Evolutionary conservation across 1,139 yeast genomes (phyloP), one percentile per base, ranked within the genome.

Genomic region (Yamadazyma blattariae): DNA sequence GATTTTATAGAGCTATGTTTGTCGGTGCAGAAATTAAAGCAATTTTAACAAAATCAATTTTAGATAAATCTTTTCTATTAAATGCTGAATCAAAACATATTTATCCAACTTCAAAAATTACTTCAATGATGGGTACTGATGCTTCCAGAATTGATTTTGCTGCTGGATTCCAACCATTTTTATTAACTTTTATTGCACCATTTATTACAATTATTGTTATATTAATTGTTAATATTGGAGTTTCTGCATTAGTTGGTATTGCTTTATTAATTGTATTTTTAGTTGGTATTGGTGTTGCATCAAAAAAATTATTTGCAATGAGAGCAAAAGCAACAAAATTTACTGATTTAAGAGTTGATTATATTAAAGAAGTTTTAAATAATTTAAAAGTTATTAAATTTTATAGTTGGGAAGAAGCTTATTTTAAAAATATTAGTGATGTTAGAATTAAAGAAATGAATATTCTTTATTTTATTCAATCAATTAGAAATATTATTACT

Each of bases 371-470:
- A 44, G 62, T 64, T 4, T 48, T 65, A 34, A 55, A 51, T 36
- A 62, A 64, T 45, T 51, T 66, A 35, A 64, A 60, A 39, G 51
- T 64, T 35, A 63, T 66, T 34, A 66, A 65, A 40, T 63, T 52
- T 40, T 66, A 64, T 40, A 79, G 84, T 10, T 84, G 95, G 95
- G 94, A 85, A 56, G 64, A 66, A n/a, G 77, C 84, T 2, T 79
- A 77, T 49, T 59, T 60, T 35, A 59, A 68, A 8, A 61, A 58
- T 32, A 68, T 82, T 13, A 53, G 71, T 13, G 57, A 59, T 1
- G 67, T 67, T 16, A 67, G 89, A 47, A 46, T 47, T 11, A 45
- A 59, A 28, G 89, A 82, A 54, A 67, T 78, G 61, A 56, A 61
- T 27, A 67, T 71, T 35, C 54, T 75, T 28, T 61, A 64, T 44